Evolutionary conservation across 108 stramenopile species (phyloP).

Genomic region (Nitzschia inconspicua): DNA sequence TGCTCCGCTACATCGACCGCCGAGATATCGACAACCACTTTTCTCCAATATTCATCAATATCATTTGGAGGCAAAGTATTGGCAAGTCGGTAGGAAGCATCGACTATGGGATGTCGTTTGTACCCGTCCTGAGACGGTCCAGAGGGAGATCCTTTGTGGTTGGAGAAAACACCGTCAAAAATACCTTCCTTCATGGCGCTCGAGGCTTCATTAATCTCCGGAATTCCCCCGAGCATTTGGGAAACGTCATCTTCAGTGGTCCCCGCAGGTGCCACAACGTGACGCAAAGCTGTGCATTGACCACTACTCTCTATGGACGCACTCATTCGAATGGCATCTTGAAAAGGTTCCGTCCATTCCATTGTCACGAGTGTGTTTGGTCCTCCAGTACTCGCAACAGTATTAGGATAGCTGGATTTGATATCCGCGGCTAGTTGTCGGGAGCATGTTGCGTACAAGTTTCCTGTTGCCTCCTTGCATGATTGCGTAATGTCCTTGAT

Average conservation of each 20-base stretch:
- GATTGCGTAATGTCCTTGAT: constrained; percentile 61
- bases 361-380: constrained; percentile 78
- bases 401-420: constrained; percentile 61
- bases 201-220: constrained; percentile 28
- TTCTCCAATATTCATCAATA: constrained; percentile 79
- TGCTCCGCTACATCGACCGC: constrained; percentile 19
- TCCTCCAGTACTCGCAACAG: constrained; percentile 82
- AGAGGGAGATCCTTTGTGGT: constrained; percentile 47
- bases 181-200: constrained; percentile 40
- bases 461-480: constrained; percentile 47
- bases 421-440: constrained; percentile 63
- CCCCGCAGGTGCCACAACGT: constrained; percentile 57
- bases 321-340: constrained; percentile 67
- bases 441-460: constrained; percentile 74
- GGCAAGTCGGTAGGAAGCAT: constrained; percentile 60
- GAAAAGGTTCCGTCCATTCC: constrained; percentile 52
- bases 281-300: constrained; percentile 86
- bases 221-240: constrained; percentile 39
- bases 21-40: constrained; percentile 75
- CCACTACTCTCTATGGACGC: constrained; percentile 82
- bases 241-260: constrained; percentile 43
- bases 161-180: constrained; percentile 72
- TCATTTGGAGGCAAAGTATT: constrained; percentile 40
- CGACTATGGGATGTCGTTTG: constrained; percentile 40
- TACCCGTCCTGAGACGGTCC: constrained; percentile 40